These are phyloP conservation scores for Colletotrichum filicis DNA, from an alignment of 2,329 filamentous ascomycete species.

Conservation along the genomic window DNA sequence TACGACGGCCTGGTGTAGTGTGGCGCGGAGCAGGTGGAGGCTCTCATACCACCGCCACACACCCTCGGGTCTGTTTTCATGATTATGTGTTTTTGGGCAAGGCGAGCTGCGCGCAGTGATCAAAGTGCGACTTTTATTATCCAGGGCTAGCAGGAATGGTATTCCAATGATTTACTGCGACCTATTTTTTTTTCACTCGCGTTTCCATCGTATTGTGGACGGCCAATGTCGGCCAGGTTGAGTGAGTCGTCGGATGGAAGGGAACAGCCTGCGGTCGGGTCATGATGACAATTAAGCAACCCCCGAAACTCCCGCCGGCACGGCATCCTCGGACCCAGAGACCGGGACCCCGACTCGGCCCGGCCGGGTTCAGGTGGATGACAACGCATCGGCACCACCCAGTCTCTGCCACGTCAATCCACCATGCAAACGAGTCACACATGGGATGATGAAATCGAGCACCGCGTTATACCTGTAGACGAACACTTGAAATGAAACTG, in stretches of 20 bases:
- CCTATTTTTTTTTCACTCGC: background rate
- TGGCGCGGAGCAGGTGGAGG: background rate
- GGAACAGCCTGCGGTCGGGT: background rate
- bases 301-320: background rate
- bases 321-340: background rate
- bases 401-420: background rate
- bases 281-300: background rate
- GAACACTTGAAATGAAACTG: background rate
- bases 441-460: background rate
- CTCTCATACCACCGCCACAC: background rate
- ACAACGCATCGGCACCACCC: background rate
- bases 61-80: conserved; percentile 1
- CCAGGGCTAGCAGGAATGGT: conserved; percentile 26
- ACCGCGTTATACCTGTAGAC: no score
- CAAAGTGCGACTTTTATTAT: conserved; percentile 26
- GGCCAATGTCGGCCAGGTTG: background rate
- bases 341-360: background rate
- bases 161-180: conserved; percentile 21
- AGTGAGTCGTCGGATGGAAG: background rate
- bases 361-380: background rate
- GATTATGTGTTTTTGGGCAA: conserved; percentile 12
- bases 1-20: conserved; percentile 91
- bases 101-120: conserved; percentile 25
- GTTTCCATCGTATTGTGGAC: background rate
- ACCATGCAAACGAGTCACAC: no score